Percentiles rank a stretch among this genome's conserved stretches.
These are phyloP conservation scores for Suhomyces bribrorum DNA, from an alignment of 1,139 yeast genomes.

Conservation along the genomic window DNA sequence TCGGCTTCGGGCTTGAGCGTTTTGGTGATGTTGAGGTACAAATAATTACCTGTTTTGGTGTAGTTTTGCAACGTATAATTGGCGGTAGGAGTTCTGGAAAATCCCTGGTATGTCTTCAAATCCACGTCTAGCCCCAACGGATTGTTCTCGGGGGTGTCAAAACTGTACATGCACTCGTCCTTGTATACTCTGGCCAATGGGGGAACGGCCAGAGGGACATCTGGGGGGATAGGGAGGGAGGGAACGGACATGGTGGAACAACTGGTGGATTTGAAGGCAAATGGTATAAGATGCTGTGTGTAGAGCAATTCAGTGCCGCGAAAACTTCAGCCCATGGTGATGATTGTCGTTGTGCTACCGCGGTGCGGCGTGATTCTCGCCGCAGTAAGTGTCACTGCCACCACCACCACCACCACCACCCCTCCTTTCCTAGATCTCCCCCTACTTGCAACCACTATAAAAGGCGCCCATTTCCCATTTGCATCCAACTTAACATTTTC, in stretches of 20 bases:
- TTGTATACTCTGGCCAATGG: slow-evolving; percentile 53
- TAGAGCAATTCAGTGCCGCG: too few relatives aligned
- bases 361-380: too few relatives aligned
- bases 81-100: slow-evolving; percentile 46
- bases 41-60: slow-evolving; percentile 50
- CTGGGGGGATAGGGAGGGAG: slow-evolving; percentile 23
- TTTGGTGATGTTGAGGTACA: slow-evolving; percentile 59
- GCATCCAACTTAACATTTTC: too few relatives aligned
- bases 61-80: slow-evolving; percentile 59
- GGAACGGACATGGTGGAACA: slow-evolving; percentile 15
- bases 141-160: slow-evolving; percentile 67
- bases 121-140: slow-evolving; percentile 71
- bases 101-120: slow-evolving; percentile 63
- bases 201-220: slow-evolving; percentile 22
- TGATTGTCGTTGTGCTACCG: too few relatives aligned
- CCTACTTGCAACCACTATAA: too few relatives aligned
- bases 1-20: slow-evolving; percentile 40
- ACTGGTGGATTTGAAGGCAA: slow-evolving; percentile 1
- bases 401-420: not conserved
- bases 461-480: too few relatives aligned
- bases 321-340: too few relatives aligned
- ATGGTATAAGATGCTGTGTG: not conserved
- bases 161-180: slow-evolving; percentile 83
- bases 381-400: not conserved
- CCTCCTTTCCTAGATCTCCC: slow-evolving; percentile 1